Evolutionary conservation across 2,329 filamentous ascomycete species (phyloP).

Genomic region (Endothia cerciana): DNA sequence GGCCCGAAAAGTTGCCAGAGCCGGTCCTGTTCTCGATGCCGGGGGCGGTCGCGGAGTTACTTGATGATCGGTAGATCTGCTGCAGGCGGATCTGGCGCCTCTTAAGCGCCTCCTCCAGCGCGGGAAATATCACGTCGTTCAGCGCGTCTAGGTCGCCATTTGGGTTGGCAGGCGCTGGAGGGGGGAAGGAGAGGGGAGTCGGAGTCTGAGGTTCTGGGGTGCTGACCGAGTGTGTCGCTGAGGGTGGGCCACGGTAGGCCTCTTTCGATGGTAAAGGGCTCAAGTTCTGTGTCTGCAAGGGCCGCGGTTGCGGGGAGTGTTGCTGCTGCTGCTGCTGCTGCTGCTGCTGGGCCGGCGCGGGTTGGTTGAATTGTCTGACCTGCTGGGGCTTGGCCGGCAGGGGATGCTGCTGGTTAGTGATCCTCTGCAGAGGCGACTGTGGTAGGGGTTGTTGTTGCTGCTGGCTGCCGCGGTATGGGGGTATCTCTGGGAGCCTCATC

Average conservation of each 20-base stretch:
- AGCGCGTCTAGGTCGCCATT: conserved; percentile 81
- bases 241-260: conserved; percentile 15
- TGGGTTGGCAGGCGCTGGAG: conserved; percentile 58
- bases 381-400: conserved; percentile 30
- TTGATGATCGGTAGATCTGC: conserved; percentile 46
- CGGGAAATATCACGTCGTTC: conserved; percentile 89
- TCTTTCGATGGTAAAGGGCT: conserved; percentile 28
- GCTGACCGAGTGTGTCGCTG: conserved; percentile 21
- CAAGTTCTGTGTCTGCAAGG: conserved; percentile 27
- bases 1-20: conserved; percentile 35
- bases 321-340: conserved; percentile 32
- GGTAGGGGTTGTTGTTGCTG: conserved; percentile 32
- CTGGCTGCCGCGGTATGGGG: conserved; percentile 53
- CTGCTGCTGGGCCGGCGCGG: conserved; percentile 27
- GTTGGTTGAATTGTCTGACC: conserved; percentile 31
- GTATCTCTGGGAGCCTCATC: conserved; percentile 58
- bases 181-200: conserved; percentile 54
- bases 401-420: conserved; percentile 31
- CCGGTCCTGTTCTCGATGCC: conserved; percentile 55
- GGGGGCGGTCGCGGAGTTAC: conserved; percentile 1
- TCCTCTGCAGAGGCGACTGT: conserved; percentile 30
- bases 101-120: conserved; percentile 87
- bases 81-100: conserved; percentile 70
- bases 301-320: conserved; percentile 24
- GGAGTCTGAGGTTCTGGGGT: conserved; percentile 29